phyloP scores from a whole-genome alignment of 1,284 basidiomycete species.

The Phlebopus sp. region DNA sequence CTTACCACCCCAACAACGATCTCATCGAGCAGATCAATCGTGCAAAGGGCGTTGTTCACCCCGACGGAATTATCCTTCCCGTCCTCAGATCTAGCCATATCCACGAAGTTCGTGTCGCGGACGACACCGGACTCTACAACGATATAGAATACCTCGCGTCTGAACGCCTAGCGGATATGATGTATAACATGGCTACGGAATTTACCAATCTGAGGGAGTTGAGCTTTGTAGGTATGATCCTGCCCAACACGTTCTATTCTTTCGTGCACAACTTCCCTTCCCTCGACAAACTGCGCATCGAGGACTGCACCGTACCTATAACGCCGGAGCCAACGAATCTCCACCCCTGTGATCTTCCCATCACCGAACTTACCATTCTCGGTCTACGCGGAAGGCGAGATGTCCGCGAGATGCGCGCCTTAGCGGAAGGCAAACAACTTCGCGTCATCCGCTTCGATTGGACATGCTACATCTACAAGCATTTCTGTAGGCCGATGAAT shows the following conservation, averaged over 20 bases:
- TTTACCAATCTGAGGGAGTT: slow-evolving; percentile 35
- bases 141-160: slow-evolving; percentile 29
- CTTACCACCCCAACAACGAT: slow-evolving; percentile 14
- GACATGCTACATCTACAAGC: slow-evolving; percentile 38
- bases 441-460: slow-evolving; percentile 37
- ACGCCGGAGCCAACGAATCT: slow-evolving; percentile 14
- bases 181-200: slow-evolving; percentile 28
- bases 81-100: slow-evolving; percentile 16
- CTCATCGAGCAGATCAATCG: slow-evolving; percentile 27
- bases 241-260: slow-evolving; percentile 32
- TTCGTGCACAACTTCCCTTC: slow-evolving; percentile 34
- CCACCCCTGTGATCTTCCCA: slow-evolving; percentile 34
- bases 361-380: slow-evolving; percentile 36
- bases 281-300: slow-evolving; percentile 35
- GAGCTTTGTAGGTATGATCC: slow-evolving; percentile 32
- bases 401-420: slow-evolving; percentile 20
- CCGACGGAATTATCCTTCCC: slow-evolving; percentile 13
- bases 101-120: slow-evolving; percentile 27
- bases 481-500: slow-evolving; percentile 22
- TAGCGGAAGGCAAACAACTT: slow-evolving; percentile 34
- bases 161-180: slow-evolving; percentile 21
- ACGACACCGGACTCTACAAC: slow-evolving; percentile 20
- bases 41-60: slow-evolving; percentile 22
- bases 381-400: slow-evolving; percentile 26
- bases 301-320: slow-evolving; percentile 33